Percentiles rank a stretch among this genome's conserved stretches.
phyloP scores from a whole-genome alignment of 2,329 filamentous ascomycete species.

The Aspergillus quadricinctus region DNA sequence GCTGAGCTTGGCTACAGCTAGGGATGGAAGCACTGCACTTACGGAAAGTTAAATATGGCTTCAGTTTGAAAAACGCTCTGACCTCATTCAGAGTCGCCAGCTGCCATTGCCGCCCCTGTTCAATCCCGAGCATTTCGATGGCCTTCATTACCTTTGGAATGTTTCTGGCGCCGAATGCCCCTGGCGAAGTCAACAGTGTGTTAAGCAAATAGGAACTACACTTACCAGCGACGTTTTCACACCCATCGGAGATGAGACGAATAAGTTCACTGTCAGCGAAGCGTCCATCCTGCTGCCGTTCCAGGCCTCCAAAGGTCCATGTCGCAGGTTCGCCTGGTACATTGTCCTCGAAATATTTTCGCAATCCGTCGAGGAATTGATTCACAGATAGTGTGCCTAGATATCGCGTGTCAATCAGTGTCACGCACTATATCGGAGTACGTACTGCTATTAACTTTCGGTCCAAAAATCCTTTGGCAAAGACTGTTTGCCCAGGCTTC shows the following conservation, averaged over 20 bases:
- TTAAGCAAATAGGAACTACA: neutral
- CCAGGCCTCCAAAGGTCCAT: slow-evolving; percentile 1
- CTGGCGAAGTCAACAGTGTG: neutral
- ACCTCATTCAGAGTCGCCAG: slow-evolving; percentile 5
- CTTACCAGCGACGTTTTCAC: neutral
- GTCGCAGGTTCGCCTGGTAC: neutral
- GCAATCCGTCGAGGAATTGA: neutral
- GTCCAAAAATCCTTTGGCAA: slow-evolving; percentile 6
- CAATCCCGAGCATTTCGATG: slow-evolving; percentile 6
- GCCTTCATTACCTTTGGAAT: slow-evolving; percentile 1
- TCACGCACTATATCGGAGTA: too few species aligned
- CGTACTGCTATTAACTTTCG: neutral
- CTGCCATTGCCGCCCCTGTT: slow-evolving; percentile 5
- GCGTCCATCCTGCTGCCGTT: neutral
- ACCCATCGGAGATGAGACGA: neutral
- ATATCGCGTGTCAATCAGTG: neutral
- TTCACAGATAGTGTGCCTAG: neutral
- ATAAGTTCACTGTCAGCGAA: slow-evolving; percentile 6
- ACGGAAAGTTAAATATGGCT: slow-evolving; percentile 5
- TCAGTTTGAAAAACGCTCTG: slow-evolving; percentile 5
- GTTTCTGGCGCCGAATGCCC: slow-evolving; percentile 5
- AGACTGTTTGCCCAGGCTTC: slow-evolving; percentile 41
- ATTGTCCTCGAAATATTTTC: neutral
- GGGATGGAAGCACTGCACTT: neutral
- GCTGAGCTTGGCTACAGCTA: neutral